These are phyloP conservation scores for Albifimbria verrucaria DNA, from an alignment of 2,329 filamentous ascomycete species.

Conservation along the genomic window DNA sequence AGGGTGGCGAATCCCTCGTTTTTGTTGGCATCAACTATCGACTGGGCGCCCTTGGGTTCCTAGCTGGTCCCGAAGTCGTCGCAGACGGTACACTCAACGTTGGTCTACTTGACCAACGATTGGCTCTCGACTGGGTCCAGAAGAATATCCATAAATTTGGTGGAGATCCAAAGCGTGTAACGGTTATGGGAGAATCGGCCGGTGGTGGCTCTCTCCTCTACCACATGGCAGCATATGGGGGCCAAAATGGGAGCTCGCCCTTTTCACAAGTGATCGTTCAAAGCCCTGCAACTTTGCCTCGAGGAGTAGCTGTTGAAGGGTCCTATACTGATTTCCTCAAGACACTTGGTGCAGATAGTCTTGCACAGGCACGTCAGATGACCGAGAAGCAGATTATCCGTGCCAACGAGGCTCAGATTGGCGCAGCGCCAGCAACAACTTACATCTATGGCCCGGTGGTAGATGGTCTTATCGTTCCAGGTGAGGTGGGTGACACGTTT, in stretches of 20 bases:
- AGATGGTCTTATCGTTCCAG: constrained; percentile 4
- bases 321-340: constrained; percentile 7
- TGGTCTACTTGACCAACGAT: constrained; percentile 34
- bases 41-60: constrained; percentile 34
- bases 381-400: constrained; percentile 5
- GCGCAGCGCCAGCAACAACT: constrained; percentile 3
- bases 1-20: constrained; percentile 27
- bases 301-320: not conserved
- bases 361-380: constrained; percentile 5
- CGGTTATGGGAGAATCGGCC: constrained; percentile 43
- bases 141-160: constrained; percentile 40
- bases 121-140: constrained; percentile 43
- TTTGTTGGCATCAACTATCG: constrained; percentile 36
- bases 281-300: constrained; percentile 4
- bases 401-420: constrained; percentile 9
- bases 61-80: constrained; percentile 31
- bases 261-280: constrained; percentile 9
- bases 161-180: constrained; percentile 39
- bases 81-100: constrained; percentile 32
- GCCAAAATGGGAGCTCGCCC: constrained; percentile 16
- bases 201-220: constrained; percentile 38
- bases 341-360: constrained; percentile 4
- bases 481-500: not conserved
- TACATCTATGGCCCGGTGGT: constrained; percentile 6
- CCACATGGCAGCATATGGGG: constrained; percentile 15